Evolutionary conservation across 1,139 yeast genomes (phyloP).

Genomic region (Debaryomyces sp.): DNA sequence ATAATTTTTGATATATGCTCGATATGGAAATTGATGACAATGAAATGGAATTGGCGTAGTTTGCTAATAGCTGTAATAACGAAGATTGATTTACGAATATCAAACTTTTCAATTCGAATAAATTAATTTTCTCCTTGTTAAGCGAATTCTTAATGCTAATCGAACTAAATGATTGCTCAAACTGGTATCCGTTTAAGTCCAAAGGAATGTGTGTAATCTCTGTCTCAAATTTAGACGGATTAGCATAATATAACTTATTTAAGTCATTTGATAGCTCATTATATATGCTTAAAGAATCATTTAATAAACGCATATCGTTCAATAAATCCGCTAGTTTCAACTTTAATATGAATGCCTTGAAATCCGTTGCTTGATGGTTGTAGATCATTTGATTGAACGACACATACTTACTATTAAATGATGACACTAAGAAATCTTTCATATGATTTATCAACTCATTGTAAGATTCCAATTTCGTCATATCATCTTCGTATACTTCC

Average conservation of each 20-base stretch:
- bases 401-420: slow-evolving; percentile 56
- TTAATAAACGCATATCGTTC: slow-evolving; percentile 55
- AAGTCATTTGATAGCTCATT: slow-evolving; percentile 37
- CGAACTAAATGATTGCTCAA: slow-evolving; percentile 18
- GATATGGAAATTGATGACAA: slow-evolving; percentile 36
- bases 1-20: slow-evolving; percentile 34
- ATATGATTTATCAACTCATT: slow-evolving; percentile 45
- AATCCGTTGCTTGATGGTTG: slow-evolving; percentile 24
- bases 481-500: slow-evolving; percentile 36
- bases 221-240: slow-evolving; percentile 19
- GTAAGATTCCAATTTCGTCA: slow-evolving; percentile 52
- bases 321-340: slow-evolving; percentile 31
- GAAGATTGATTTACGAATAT: slow-evolving; percentile 32
- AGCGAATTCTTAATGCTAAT: slow-evolving; percentile 13
- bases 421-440: slow-evolving; percentile 54
- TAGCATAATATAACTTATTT: slow-evolving; percentile 21
- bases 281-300: slow-evolving; percentile 57
- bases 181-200: slow-evolving; percentile 19
- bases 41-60: slow-evolving; percentile 31
- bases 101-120: slow-evolving; percentile 29
- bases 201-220: slow-evolving; percentile 12
- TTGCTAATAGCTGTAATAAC: slow-evolving; percentile 31
- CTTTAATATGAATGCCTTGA: slow-evolving; percentile 17
- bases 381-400: slow-evolving; percentile 38
- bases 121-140: slow-evolving; percentile 20